These are phyloP conservation scores for Rubroboletus satanas DNA, from an alignment of 768 basidiomycete species.

Conservation along the genomic window DNA sequence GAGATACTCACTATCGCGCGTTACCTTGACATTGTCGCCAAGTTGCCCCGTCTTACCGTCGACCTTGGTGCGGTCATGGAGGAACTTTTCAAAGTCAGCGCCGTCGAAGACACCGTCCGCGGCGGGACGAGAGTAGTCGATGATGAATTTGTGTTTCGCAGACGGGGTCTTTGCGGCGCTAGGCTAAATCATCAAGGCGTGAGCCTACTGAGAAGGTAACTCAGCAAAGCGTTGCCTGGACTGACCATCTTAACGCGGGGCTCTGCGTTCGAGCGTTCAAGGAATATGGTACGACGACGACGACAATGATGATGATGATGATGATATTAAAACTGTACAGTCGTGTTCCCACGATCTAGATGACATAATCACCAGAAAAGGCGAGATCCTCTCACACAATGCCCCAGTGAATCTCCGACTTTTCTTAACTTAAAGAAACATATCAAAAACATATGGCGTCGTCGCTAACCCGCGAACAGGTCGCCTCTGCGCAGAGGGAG, in stretches of 20 bases:
- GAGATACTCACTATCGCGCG: conserved; percentile 66
- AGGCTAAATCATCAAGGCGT: conserved; percentile 53
- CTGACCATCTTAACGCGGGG: conserved; percentile 65
- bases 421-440: not conserved
- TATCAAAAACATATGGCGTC: conserved; percentile 16
- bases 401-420: conserved; percentile 15
- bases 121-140: conserved; percentile 85
- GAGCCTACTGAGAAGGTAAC: conserved; percentile 90
- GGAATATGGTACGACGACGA: not conserved
- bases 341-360: conserved; percentile 20
- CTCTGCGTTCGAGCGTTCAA: not conserved
- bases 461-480: conserved; percentile 57
- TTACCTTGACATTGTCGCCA: conserved; percentile 83
- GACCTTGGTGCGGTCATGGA: conserved; percentile 92
- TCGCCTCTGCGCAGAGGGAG: conserved; percentile 68
- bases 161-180: conserved; percentile 48
- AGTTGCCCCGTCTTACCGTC: conserved; percentile 90
- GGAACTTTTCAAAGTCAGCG: conserved; percentile 77
- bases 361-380: conserved; percentile 15
- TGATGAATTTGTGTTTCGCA: conserved; percentile 72
- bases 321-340: conserved; percentile 51
- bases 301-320: conserved; percentile 2
- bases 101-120: conserved; percentile 58
- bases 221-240: conserved; percentile 81
- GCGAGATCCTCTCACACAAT: conserved; percentile 8